A percentile compares a stretch with the other conserved stretches of the same genome.
Conservation (phyloP, 352 stramenopile species). For the Elongisporangium anandrum region DNA sequence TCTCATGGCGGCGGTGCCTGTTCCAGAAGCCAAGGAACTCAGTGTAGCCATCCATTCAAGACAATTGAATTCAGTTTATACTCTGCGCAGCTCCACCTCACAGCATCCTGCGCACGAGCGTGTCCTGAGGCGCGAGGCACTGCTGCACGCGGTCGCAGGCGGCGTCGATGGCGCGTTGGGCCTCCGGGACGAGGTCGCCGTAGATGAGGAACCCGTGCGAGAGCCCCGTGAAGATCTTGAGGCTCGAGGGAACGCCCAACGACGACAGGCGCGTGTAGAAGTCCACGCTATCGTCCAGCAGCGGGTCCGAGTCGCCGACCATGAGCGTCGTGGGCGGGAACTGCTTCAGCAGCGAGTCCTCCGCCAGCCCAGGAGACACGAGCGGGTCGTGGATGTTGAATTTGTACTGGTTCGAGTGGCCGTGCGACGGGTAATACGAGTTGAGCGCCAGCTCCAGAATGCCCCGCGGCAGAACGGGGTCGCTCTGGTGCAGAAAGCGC, state of each 20-base stretch:
- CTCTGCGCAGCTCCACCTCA: background rate
- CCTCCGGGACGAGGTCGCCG: conserved; percentile 73
- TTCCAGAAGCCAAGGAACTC: background rate
- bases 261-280: conserved; percentile 85
- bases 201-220: conserved; percentile 89
- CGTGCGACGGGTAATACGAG: conserved; percentile 82
- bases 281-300: conserved; percentile 88
- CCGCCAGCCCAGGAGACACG: conserved; percentile 75
- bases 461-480: conserved; percentile 76
- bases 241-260: conserved; percentile 64
- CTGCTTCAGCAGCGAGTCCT: conserved; percentile 66
- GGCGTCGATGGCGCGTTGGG: conserved; percentile 77
- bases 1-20: background rate
- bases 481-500: conserved; percentile 84
- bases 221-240: conserved; percentile 83
- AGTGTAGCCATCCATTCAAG: background rate
- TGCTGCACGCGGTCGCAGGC: conserved; percentile 74
- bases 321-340: conserved; percentile 82
- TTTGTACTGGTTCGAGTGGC: conserved; percentile 84
- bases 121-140: conserved; percentile 27
- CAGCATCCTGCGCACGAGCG: background rate
- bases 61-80: background rate
- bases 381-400: conserved; percentile 86
- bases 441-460: conserved; percentile 80
- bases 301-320: conserved; percentile 81